phyloP scores from a whole-genome alignment of 2,329 filamentous ascomycete species.

The Claviceps sorghi region DNA sequence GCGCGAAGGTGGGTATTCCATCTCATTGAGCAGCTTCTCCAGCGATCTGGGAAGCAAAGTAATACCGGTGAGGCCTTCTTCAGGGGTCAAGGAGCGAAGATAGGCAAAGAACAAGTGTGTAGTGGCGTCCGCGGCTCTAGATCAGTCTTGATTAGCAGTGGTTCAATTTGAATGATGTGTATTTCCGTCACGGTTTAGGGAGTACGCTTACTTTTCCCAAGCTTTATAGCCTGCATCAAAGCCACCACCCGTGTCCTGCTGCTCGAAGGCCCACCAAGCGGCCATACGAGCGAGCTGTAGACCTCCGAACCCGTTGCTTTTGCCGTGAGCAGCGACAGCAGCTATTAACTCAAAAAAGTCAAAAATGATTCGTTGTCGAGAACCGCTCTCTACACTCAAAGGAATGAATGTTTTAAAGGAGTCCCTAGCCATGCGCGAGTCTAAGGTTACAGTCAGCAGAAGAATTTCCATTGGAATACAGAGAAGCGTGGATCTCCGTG shows the following conservation, averaged over 20 bases:
- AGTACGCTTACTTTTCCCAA: slow-evolving; percentile 48
- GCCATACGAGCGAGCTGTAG: slow-evolving; percentile 89
- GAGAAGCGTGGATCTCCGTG: too few relatives aligned
- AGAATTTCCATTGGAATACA: too few relatives aligned
- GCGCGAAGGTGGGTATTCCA: slow-evolving; percentile 78
- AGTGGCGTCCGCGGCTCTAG: slow-evolving; percentile 80
- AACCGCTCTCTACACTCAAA: slow-evolving; percentile 75
- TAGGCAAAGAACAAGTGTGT: slow-evolving; percentile 98
- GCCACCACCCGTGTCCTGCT: slow-evolving; percentile 70
- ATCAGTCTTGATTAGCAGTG: slow-evolving; percentile 1
- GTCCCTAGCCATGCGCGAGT: slow-evolving; percentile 81
- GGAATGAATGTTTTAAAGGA: slow-evolving; percentile 96
- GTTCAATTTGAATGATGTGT: background rate
- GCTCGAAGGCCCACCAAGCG: slow-evolving; percentile 97
- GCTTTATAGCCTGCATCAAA: slow-evolving; percentile 89
- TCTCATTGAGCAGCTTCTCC: slow-evolving; percentile 79
- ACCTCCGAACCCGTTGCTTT: slow-evolving; percentile 82
- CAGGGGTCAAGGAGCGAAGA: slow-evolving; percentile 76
- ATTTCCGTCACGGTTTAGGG: too few relatives aligned
- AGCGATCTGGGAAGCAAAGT: slow-evolving; percentile 78
- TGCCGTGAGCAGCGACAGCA: slow-evolving; percentile 82
- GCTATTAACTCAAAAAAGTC: slow-evolving; percentile 92
- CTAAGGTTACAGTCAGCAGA: slow-evolving; percentile 28
- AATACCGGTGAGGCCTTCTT: slow-evolving; percentile 62
- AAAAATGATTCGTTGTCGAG: slow-evolving; percentile 77